Percentiles rank a stretch among this genome's conserved stretches.
phyloP scores from a whole-genome alignment of 2,329 filamentous ascomycete species.

The Pezicula neosporulosa region DNA sequence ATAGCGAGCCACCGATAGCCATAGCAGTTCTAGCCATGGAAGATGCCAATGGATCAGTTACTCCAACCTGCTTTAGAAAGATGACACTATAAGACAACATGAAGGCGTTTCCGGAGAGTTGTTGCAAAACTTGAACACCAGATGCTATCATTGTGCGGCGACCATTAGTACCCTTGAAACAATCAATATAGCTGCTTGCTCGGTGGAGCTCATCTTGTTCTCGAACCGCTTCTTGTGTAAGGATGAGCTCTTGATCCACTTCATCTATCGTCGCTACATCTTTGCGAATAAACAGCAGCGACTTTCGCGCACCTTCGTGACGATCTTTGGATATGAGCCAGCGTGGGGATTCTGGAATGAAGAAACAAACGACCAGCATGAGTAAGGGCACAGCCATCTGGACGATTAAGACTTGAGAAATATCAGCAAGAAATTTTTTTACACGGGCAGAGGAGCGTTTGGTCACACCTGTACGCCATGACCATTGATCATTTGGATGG shows the following conservation, averaged over 20 bases:
- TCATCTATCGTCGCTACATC: slow-evolving; percentile 19
- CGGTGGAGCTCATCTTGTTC: background rate
- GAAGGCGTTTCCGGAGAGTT: slow-evolving; percentile 15
- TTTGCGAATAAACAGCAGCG: slow-evolving; percentile 62
- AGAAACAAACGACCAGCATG: slow-evolving; percentile 17
- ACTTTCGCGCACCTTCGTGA: slow-evolving; percentile 62
- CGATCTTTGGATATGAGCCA: slow-evolving; percentile 65
- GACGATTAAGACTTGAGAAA: background rate
- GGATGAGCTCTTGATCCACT: background rate
- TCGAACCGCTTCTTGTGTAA: background rate
- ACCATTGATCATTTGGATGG: background rate
- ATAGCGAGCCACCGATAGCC: background rate
- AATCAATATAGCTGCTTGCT: slow-evolving; percentile 2
- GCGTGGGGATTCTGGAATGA: slow-evolving; percentile 67
- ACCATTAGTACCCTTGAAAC: slow-evolving; percentile 6
- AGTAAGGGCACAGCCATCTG: background rate
- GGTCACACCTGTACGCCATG: background rate
- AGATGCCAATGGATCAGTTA: background rate
- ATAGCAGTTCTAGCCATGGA: background rate
- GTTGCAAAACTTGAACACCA: slow-evolving; percentile 12
- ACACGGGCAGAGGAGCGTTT: background rate
- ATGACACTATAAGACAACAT: slow-evolving; percentile 11
- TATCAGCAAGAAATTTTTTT: background rate
- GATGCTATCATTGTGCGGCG: slow-evolving; percentile 6
- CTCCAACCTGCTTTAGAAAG: background rate